Evolutionary conservation across 805 yeast genomes (phyloP).

Genomic region (Clavispora santaluciae): DNA sequence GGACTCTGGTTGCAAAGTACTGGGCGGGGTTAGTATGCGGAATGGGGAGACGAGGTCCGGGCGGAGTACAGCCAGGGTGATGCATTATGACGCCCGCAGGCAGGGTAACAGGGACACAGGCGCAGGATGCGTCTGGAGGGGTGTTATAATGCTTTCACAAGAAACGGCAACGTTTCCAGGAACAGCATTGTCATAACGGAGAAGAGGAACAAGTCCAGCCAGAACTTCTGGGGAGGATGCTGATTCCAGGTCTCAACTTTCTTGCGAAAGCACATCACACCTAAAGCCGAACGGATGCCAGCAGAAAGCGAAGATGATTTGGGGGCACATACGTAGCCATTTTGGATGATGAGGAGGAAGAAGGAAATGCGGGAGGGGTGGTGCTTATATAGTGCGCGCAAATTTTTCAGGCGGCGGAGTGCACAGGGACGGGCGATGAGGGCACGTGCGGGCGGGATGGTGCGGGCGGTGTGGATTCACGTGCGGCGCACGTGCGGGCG

Average conservation of each 20-base stretch:
- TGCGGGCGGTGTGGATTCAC: too few relatives aligned
- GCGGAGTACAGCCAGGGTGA: not conserved
- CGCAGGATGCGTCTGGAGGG: not conserved
- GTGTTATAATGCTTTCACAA: conserved; percentile 16
- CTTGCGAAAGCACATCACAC: conserved; percentile 12
- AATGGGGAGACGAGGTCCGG: not conserved
- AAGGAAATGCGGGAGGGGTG: not conserved
- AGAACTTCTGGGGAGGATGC: conserved; percentile 1
- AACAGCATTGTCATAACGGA: conserved; percentile 18
- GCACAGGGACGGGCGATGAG: too few relatives aligned
- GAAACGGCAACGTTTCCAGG: conserved; percentile 8
- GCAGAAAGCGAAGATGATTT: conserved; percentile 15
- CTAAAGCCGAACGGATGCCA: conserved; percentile 11
- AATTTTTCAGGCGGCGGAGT: not conserved
- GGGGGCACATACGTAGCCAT: conserved; percentile 33
- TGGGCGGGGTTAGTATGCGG: conserved; percentile 14
- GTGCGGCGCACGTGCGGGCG: too few relatives aligned
- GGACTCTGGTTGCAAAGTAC: conserved; percentile 74
- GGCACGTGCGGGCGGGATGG: too few relatives aligned
- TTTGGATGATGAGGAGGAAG: conserved; percentile 10
- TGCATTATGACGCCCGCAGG: not conserved
- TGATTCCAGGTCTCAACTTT: not conserved
- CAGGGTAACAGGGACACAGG: not conserved
- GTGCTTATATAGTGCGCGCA: not conserved
- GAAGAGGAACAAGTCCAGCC: conserved; percentile 13